Conservation (phyloP, 2,329 filamentous ascomycete species). For the Pseudofabraea citricarpa region DNA sequence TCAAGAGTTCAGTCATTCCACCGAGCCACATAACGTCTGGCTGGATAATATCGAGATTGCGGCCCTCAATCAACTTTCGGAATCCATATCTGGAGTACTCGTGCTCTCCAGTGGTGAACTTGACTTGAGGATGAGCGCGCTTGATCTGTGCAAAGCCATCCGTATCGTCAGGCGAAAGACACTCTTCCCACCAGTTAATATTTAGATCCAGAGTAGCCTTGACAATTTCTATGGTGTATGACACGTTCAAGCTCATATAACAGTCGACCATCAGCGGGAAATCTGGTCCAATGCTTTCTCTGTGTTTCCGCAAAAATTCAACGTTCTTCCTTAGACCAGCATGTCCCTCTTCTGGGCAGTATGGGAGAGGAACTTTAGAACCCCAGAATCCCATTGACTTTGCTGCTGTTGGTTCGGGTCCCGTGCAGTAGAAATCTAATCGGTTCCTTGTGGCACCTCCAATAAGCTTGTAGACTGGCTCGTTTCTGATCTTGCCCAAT, state of each 20-base stretch:
- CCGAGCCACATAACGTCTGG: slow-evolving; percentile 98
- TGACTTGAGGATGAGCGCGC: slow-evolving; percentile 80
- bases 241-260: slow-evolving; percentile 92
- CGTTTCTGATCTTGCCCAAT: slow-evolving; percentile 82
- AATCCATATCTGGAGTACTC: slow-evolving; percentile 94
- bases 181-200: slow-evolving; percentile 98
- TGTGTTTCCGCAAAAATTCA: slow-evolving; percentile 80
- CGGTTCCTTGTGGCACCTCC: slow-evolving; percentile 82
- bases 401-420: slow-evolving; percentile 75
- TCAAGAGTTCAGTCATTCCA: slow-evolving; percentile 86
- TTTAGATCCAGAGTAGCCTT: slow-evolving; percentile 77
- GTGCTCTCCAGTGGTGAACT: slow-evolving; percentile 95
- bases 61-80: slow-evolving; percentile 86
- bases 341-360: slow-evolving; percentile 81
- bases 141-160: slow-evolving; percentile 90
- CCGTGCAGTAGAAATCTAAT: slow-evolving; percentile 91
- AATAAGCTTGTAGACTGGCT: slow-evolving; percentile 92
- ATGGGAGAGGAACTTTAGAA: slow-evolving; percentile 84
- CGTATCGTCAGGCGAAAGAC: slow-evolving; percentile 83
- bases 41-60: slow-evolving; percentile 90
- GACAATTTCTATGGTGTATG: slow-evolving; percentile 88
- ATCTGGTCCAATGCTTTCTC: slow-evolving; percentile 79
- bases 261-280: slow-evolving; percentile 95
- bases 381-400: slow-evolving; percentile 87
- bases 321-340: slow-evolving; percentile 83